Evolutionary conservation across 2,329 filamentous ascomycete genomes (phyloP), one percentile per base, ranked within the genome.

Genomic region (Cladosporium sp.): DNA sequence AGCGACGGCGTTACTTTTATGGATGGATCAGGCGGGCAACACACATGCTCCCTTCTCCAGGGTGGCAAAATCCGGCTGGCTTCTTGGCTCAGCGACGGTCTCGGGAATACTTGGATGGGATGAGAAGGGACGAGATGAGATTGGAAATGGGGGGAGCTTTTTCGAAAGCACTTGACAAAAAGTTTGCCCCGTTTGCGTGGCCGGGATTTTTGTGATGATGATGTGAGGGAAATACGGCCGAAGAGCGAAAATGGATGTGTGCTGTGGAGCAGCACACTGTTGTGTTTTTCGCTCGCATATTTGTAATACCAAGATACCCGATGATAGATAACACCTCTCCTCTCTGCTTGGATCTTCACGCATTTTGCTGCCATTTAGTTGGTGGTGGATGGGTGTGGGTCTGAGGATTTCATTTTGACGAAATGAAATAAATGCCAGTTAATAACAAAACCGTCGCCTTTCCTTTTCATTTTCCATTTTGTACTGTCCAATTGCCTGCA

Each of bases 271-370:
- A 33, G 53, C 33, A 35, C 21, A 7, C 23, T 33, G 6, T 21
- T 52, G 49, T 12, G 14, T 52, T 3, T 52, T 29, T 53, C 50
- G 50, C 50, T 18, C 28, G 16, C n/a, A 33, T 58, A 26, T 26
- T 26, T 69, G 66, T 68, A 68, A 59, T 56, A 67, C 58, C 62
- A 69, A 65, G 68, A 69, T 69, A 69, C 68, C 66, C 68, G 62
- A 40, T 26, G 52, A 56, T 58, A 62, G 37, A 35, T 26, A 26
- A 26, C 23, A 67, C 66, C 56, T 68, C 68, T 69, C 68, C 66
- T 50, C 68, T 69, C 68, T 68, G 66, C 68, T 69, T 69, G 64
- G 68, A 66, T 65, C 67, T 62, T 61, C 58, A 7, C 5, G 37
- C 37, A 6, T 26, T 26, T 26, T 26, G 3, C 23, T 26, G 23